Conservation (phyloP, 1,284 basidiomycete species). For the Melanopsichium pennsylvanicum region DNA sequence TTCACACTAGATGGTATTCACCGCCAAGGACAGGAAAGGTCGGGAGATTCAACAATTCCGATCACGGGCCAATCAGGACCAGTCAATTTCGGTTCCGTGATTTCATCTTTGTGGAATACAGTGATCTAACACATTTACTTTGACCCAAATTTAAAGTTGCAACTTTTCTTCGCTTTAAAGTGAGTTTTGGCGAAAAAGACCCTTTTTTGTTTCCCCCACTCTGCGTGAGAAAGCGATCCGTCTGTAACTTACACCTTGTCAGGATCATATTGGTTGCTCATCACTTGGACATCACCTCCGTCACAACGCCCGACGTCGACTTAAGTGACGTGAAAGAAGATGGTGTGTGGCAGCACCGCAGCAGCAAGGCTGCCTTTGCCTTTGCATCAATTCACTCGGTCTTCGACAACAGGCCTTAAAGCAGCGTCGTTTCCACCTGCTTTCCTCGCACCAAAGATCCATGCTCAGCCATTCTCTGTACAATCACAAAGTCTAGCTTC, state of each 20-base stretch:
- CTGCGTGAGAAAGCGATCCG: background rate
- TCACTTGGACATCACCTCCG: too few species aligned
- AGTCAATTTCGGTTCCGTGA: conserved; percentile 34
- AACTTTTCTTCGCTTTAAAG: background rate
- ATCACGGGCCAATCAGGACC: conserved; percentile 42
- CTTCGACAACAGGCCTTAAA: too few species aligned
- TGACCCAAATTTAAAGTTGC: background rate
- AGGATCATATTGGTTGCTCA: too few species aligned
- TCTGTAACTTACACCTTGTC: too few species aligned
- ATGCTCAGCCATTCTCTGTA: conserved; percentile 8
- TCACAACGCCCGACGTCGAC: too few species aligned
- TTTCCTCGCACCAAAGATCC: conserved; percentile 17
- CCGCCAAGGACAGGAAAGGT: conserved; percentile 2
- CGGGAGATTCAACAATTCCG: conserved; percentile 35
- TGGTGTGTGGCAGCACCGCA: conserved; percentile 12
- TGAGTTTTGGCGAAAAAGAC: conserved; percentile 2
- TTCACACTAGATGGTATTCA: too few species aligned
- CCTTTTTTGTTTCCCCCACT: conserved; percentile 11
- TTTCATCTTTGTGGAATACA: background rate
- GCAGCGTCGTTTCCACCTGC: conserved; percentile 7
- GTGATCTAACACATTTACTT: conserved; percentile 9
- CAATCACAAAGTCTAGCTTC: background rate
- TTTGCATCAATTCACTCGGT: conserved; percentile 1
- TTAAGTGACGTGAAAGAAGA: background rate
- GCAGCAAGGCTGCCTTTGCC: conserved; percentile 13